Evolutionary conservation across 768 basidiomycete genomes (phyloP), one percentile per base, ranked within the genome.

Genomic region (Sarcomyxa edulis): DNA sequence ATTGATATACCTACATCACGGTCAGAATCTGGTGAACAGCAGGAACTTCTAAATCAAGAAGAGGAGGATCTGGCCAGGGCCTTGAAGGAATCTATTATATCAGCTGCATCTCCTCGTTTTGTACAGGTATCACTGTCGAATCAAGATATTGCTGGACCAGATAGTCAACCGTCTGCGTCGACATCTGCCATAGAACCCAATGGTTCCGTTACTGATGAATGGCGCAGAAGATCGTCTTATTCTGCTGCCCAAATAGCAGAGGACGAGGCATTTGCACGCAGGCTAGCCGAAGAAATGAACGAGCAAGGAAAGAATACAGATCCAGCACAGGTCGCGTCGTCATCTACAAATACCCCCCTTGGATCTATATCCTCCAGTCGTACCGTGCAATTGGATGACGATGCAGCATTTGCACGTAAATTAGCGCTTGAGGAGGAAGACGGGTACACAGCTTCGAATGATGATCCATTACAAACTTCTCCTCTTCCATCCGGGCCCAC

Each of bases 61-160:
- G 81, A 85, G 41, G 76, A 78, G 21, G 80, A 86, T 29, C 61
- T 88, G 10, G 74, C 74, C 15, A 67, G 66, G 44, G 86, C 84
- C 0, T 48, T 89, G 41, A 69, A 75, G 46, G 71, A 71, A 42
- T 83, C 81, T 1, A 44, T 68, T 48, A 28, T 44, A 8, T 29
- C 25, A 7, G 31, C 29, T 9, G n/a, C n/a, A n/a, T n/a, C n/a
- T n/a, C n/a, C n/a, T n/a, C n/a, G n/a, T n/a, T n/a, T n/a, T n/a
- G n/a, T n/a, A n/a, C n/a, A n/a, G n/a, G n/a, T n/a, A n/a, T n/a
- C n/a, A n/a, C n/a, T n/a, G n/a, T n/a, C n/a, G n/a, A n/a, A n/a
- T n/a, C n/a, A n/a, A n/a, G n/a, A n/a, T n/a, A n/a, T n/a, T n/a
- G n/a, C n/a, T n/a, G n/a, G n/a, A n/a, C n/a, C n/a, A 32, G 42